Evolutionary conservation across 768 basidiomycete species (phyloP).

Genomic region (Lactifluus volemus): DNA sequence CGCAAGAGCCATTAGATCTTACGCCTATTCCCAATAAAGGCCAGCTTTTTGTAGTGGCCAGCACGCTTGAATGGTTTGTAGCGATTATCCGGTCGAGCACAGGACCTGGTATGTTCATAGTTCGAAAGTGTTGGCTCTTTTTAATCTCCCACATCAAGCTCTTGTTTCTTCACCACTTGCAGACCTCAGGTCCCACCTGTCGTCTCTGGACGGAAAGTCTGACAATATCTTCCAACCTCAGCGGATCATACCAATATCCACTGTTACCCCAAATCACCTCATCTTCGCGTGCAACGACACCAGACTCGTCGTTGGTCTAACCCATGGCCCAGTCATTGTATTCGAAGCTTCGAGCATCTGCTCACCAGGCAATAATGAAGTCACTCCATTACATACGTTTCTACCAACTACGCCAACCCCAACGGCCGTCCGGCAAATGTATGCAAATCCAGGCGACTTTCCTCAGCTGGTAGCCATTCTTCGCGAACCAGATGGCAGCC

Average conservation of each 20-base stretch:
- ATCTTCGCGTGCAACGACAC: conserved; percentile 52
- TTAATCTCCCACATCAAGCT: conserved; percentile 30
- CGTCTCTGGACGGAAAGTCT: conserved; percentile 32
- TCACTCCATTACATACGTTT: conserved; percentile 43
- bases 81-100: conserved; percentile 38
- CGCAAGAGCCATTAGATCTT: conserved; percentile 40
- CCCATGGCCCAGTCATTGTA: conserved; percentile 49
- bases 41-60: conserved; percentile 50
- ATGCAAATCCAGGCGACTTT: conserved; percentile 57
- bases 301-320: conserved; percentile 48
- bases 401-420: conserved; percentile 31
- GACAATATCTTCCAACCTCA: conserved; percentile 41
- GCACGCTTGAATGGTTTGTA: conserved; percentile 61
- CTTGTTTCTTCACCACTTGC: conserved; percentile 52
- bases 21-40: conserved; percentile 36
- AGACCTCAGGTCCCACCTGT: conserved; percentile 49
- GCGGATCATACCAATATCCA: conserved; percentile 37
- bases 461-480: conserved; percentile 54
- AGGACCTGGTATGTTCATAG: conserved; percentile 24
- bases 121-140: not conserved
- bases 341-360: conserved; percentile 50
- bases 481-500: conserved; percentile 28
- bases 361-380: conserved; percentile 33
- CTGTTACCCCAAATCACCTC: conserved; percentile 43
- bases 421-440: conserved; percentile 42